Base-by-base conservation (phyloP, 306 rosid species). In the Dalbergia cochinchinensis region DNA sequence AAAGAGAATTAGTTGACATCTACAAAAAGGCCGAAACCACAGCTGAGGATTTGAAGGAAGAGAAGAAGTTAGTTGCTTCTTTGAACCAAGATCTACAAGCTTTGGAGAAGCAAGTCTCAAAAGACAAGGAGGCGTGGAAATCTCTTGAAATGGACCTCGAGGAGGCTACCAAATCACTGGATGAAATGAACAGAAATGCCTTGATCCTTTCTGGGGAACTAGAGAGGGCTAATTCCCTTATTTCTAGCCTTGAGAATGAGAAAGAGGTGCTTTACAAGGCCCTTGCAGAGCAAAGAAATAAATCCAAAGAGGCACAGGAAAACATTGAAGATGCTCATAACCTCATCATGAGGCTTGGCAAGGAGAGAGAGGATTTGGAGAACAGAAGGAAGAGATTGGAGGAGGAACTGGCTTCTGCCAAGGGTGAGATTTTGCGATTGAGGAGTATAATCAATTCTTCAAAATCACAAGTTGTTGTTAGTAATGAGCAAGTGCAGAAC, bases 271-370 rank as follows among this genome's bases (percentile, higher is more conserved):
- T 92, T 63, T 82, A 85, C 71, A 80, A 76, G 64, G 84, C 88
- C 80, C 88, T 95, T 22, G 79, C 71, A 5, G 94, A 86, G 80
- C 91, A 92, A 85, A 90, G 83, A 80, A 85, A 80, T 60, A 88
- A 83, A 20, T 54, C 82, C 18, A 86, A 77, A 78, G 97, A 84
- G 64, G 98, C 94, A 33, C 87, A 60, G 37, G 97, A 95, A 72
- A 90, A 91, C 88, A 79, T 90, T 72, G 97, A 92, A 88, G 94
- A 92, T 77, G 96, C 92, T n/a, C 99, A 91, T 65, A 82, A 82
- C 72, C 84, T 95, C 74, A 89, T 90, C 84, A 83, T 84, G 87
- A 87, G 76, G 83, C 97, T 92, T 39, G 93, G 94, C 31, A 84
- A 76, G 44, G 98, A 90, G 69, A 91, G 93, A 83, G 96, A 80